Evolutionary conservation across 192 early-diverging fungal genomes (phyloP), one percentile per base, ranked within the genome.

Genomic region (Coemansia sp.): DNA sequence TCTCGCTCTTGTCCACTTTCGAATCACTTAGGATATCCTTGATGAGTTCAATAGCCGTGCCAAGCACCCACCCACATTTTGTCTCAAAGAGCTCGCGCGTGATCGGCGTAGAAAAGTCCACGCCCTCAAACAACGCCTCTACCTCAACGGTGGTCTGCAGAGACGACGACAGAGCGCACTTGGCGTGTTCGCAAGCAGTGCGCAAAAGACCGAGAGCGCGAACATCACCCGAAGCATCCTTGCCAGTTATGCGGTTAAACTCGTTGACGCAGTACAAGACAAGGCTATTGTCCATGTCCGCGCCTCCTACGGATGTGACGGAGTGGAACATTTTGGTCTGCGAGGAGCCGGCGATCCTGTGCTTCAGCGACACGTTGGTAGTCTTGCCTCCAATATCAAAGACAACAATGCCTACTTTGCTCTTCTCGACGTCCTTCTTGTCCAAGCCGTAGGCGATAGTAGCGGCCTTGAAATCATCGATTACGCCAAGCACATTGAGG

Each of bases 61-160:
- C 87, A 92, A 98, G 95, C 67, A 97, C 89, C 85, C 95, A 93
- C 60, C 89, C 88, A 89, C 94, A 96, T 66, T 97, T 90, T 83
- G 96, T 94, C 86, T 98, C 96, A 85, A 98, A 98, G 88, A 94
- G 94, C 58, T 94, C 93, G 86, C 94, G 94, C 59, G 96, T 97
- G 78, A 98, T 90, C 65, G 93, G 93, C 59, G 94, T 96, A 89
- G 94, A 97, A 87, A 96, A 96, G 86, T 91, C 90, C 64, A 96
- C n/a, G n/a, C n/a, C n/a, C n/a, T 98, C 94, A 84, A 90, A 97
- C 79, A 98, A 89, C 67, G 96, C 96, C 87, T 93, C 91, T 64
- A 98, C 96, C 84, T 96, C 95, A 73, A 98, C 93, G 64, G 94
- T 90, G 71, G 95, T 93, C 86, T 96, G 93, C 64, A 93, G 91